Percentiles rank a stretch among this genome's conserved stretches.
Evolutionary conservation across 495 filamentous ascomycete species (phyloP).

Genomic region (Hypoxylon rickii): DNA sequence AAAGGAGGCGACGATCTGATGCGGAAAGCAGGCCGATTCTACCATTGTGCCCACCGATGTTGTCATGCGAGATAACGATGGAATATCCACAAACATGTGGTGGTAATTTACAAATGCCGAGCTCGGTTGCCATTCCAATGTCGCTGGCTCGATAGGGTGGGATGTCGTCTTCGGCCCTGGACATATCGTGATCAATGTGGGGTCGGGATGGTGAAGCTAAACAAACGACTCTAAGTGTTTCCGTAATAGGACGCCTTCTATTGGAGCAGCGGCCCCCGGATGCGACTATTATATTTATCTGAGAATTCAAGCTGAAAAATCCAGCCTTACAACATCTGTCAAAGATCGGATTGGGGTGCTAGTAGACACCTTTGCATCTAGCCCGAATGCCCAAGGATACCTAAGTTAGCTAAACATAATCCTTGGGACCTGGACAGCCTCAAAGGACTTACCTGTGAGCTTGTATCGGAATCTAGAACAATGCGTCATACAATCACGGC

Average conservation of each 20-base stretch:
- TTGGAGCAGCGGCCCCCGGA: background rate
- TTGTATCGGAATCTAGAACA: background rate
- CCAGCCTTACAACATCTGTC: too few species aligned
- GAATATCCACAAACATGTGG: background rate
- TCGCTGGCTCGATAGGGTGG: conserved; percentile 3
- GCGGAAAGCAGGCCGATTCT: conserved; percentile 18
- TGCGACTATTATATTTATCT: too few species aligned
- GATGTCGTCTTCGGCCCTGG: conserved; percentile 24
- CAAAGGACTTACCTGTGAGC: background rate
- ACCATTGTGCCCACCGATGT: conserved; percentile 18
- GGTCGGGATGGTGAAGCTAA: conserved; percentile 3
- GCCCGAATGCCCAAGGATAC: background rate
- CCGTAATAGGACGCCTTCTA: background rate
- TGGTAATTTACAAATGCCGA: conserved; percentile 12
- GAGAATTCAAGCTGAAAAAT: too few species aligned
- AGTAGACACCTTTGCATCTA: too few species aligned
- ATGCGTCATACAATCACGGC: background rate
- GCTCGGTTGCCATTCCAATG: background rate
- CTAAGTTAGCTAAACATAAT: background rate
- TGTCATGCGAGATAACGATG: conserved; percentile 17
- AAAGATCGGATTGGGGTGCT: too few species aligned
- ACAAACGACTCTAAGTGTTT: background rate
- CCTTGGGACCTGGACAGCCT: too few species aligned
- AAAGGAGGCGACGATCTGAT: conserved; percentile 5
- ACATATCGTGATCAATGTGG: conserved; percentile 24